Evolutionary conservation across 2,329 filamentous ascomycete genomes (phyloP).

Genomic region (Alternaria sp.): DNA sequence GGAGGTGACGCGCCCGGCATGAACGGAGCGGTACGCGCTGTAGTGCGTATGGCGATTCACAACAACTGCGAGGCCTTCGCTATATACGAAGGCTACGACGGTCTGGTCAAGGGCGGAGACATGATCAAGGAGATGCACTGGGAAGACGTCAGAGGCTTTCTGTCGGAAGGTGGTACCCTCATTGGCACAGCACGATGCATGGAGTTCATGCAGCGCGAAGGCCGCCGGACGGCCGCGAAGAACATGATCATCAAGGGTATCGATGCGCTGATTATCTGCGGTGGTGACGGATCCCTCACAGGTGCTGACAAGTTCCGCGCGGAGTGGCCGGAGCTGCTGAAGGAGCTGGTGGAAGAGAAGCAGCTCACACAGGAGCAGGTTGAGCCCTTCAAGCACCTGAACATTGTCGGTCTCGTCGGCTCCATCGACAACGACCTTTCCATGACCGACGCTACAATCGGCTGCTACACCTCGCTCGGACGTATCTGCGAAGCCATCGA

Average conservation of each 20-base stretch:
- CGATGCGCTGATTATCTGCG: constrained; percentile 94
- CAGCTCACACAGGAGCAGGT: constrained; percentile 75
- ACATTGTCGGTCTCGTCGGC: constrained; percentile 94
- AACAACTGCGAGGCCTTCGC: constrained; percentile 61
- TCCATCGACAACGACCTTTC: constrained; percentile 99
- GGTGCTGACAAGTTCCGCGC: constrained; percentile 91
- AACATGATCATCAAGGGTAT: constrained; percentile 94
- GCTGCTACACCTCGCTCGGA: constrained; percentile 90
- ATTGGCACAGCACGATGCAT: constrained; percentile 95
- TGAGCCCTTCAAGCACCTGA: constrained; percentile 81
- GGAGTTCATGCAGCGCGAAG: constrained; percentile 87
- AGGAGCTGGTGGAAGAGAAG: constrained; percentile 79
- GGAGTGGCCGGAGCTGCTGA: constrained; percentile 88
- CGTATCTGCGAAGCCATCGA: constrained; percentile 96
- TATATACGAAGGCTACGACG: constrained; percentile 91
- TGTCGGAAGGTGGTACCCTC: constrained; percentile 91
- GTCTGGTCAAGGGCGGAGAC: constrained; percentile 85
- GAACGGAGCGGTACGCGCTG: constrained; percentile 88
- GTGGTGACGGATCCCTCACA: constrained; percentile 88
- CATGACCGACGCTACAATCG: constrained; percentile 95
- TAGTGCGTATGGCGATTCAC: constrained; percentile 90
- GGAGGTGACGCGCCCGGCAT: constrained; percentile 94
- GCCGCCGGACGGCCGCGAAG: constrained; percentile 84
- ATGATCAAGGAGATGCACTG: constrained; percentile 88
- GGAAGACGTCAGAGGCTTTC: constrained; percentile 93